Evolutionary conservation across 2,329 filamentous ascomycete species (phyloP), one percentile per base, ranked within the genome.

Genomic region (Teratosphaeria epicoccoides): DNA sequence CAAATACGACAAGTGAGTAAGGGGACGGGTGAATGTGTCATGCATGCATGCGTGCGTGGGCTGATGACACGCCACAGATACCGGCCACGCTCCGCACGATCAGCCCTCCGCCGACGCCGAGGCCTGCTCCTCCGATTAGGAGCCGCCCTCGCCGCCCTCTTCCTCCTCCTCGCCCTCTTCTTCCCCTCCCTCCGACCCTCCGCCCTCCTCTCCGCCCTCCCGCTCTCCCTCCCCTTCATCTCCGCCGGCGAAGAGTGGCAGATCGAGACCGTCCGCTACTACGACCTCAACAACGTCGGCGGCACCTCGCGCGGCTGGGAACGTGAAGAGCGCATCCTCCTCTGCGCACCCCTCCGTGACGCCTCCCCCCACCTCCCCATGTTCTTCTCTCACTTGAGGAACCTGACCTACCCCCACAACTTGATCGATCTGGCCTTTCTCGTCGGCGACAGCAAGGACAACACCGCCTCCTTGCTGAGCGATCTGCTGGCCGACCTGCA

Each of bases 341-440:
- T 98, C 52, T 97, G 93, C 70, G 93, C 95, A 14, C 93, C 93
- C 44, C 79, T 98, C 51, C 82, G 93, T 70, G 94, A 98, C 70
- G 93, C 93, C 45, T 84, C 94, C 64, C 79, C 87, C 24, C 93
- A 98, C 76, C 73, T 98, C 47, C 81, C 85, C 55, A 97, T 98
- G 91, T 97, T 98, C 79, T 98, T 98, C 73, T 85, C 86, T n/a
- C 94, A 98, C 67, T 77, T 98, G 53, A 84, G 83, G 60, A 98
- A 98, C 71, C 85, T 98, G 59, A 98, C 93, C 17, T 98, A 98
- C 66, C 93, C 93, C 0, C 93, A 98, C 68, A 86, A 95, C 66
- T 78, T 98, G 48, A 94, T 98, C 66, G 93, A 98, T 68, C 78
- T 98, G 46, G 93, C 93, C 5, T 98, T 98, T 66, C 76, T 98